These are phyloP conservation scores for Eucalyptus regnans DNA, from an alignment of 345 rosid genomes.

Conservation along the genomic window DNA sequence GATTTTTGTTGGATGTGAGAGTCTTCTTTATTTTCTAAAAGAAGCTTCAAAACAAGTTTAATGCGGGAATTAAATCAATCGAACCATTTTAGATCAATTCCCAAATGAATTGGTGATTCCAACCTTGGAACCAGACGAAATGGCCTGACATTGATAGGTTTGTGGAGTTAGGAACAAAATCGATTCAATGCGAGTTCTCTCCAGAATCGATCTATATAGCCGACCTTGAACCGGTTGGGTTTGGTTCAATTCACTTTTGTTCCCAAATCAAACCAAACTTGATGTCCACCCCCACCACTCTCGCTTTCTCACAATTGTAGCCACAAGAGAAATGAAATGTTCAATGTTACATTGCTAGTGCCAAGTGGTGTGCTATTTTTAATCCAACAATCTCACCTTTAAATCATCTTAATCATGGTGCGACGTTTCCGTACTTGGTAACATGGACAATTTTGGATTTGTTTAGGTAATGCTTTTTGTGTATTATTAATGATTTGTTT, in stretches of 20 bases:
- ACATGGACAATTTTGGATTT: not conserved
- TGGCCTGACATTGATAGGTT: rapidly evolving
- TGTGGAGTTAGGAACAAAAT: rapidly evolving
- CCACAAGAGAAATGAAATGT: not conserved
- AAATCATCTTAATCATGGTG: not conserved
- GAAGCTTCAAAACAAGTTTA: not conserved
- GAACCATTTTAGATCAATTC: rapidly evolving
- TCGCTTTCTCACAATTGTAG: not conserved
- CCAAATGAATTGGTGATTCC: rapidly evolving
- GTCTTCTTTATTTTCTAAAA: not conserved
- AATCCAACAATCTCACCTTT: not conserved
- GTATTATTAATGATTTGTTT: not conserved
- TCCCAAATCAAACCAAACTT: not conserved
- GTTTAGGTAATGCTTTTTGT: not conserved
- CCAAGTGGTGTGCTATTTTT: not conserved
- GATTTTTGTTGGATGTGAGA: not conserved
- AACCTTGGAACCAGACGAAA: rapidly evolving
- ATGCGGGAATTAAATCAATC: rapidly evolving
- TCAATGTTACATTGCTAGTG: not conserved
- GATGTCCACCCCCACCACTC: rapidly evolving
- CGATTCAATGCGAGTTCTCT: rapidly evolving
- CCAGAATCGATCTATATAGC: rapidly evolving
- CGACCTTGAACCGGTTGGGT: rapidly evolving
- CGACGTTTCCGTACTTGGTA: not conserved
- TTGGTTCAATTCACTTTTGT: rapidly evolving